Percentiles rank a stretch among this genome's conserved stretches.
Evolutionary conservation across 345 rosid species (phyloP).

Genomic region (Litchi chinensis): DNA sequence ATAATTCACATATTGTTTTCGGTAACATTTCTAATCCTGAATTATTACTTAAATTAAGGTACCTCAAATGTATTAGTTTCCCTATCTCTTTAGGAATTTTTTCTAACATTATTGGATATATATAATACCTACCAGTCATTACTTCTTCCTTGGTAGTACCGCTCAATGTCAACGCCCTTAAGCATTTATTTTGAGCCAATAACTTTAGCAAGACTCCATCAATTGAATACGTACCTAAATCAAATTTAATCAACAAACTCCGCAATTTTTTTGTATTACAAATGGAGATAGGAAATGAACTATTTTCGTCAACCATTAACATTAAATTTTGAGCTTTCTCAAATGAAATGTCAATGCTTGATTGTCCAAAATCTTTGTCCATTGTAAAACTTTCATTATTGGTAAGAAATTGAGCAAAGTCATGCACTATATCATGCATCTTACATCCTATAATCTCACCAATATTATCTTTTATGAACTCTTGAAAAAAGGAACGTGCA

Average conservation of each 20-base stretch:
- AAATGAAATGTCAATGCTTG: background rate
- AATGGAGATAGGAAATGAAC: background rate
- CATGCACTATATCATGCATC: background rate
- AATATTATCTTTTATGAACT: too few species aligned
- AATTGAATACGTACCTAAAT: too few species aligned
- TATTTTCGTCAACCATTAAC: background rate
- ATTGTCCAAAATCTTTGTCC: too few species aligned
- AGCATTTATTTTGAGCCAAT: too few species aligned
- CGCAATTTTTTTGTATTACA: too few species aligned
- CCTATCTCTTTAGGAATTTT: slow-evolving; percentile 22
- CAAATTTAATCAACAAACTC: background rate
- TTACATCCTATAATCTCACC: too few species aligned
- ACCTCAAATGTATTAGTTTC: slow-evolving; percentile 23
- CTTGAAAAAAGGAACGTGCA: too few species aligned
- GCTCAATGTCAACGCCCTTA: too few species aligned
- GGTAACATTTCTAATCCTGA: slow-evolving; percentile 16
- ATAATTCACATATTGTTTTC: slow-evolving; percentile 16
- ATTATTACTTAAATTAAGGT: slow-evolving; percentile 19
- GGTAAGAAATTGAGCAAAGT: background rate
- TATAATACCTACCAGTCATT: accelerated
- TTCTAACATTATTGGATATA: background rate
- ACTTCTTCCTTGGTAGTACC: background rate
- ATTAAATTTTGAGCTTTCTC: slow-evolving; percentile 20
- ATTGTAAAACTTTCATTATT: background rate
- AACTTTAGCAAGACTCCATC: too few species aligned